Conservation (phyloP, 2,329 filamentous ascomycete genomes). For the Triangularia verruculosa region DNA sequence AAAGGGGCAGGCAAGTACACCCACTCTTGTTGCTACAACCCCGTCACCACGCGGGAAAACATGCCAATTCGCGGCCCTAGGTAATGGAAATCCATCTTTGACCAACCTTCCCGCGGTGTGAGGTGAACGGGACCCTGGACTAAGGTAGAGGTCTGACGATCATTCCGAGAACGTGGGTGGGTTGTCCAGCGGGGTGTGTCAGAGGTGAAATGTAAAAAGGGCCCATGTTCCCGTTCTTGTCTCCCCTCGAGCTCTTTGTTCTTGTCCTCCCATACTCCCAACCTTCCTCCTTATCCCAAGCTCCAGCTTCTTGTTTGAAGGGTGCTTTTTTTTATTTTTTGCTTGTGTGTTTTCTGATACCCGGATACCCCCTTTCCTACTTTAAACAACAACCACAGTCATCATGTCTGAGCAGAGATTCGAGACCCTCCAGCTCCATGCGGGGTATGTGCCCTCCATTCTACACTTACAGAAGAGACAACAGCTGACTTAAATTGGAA, state of each 20-base stretch:
- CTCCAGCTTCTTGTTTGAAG: not conserved
- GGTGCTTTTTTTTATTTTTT: constrained; percentile 7
- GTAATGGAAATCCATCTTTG: constrained; percentile 21
- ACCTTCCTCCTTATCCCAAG: not conserved
- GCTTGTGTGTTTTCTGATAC: constrained; percentile 15
- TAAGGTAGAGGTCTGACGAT: constrained; percentile 12
- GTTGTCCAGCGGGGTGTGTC: constrained; percentile 2
- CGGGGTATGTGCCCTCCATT: constrained; percentile 54
- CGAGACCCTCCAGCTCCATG: constrained; percentile 83
- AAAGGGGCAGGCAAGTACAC: constrained; percentile 15
- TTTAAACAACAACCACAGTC: not conserved
- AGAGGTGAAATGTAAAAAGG: constrained; percentile 1
- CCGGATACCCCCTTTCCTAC: constrained; percentile 5
- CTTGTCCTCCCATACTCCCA: not conserved
- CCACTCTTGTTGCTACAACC: not conserved
- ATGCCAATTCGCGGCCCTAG: constrained; percentile 11
- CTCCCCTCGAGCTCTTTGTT: constrained; percentile 8
- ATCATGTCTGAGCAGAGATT: constrained; percentile 60
- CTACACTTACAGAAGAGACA: not conserved
- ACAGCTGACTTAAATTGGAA: constrained; percentile 20
- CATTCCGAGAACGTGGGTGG: constrained; percentile 6
- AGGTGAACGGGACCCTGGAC: not conserved
- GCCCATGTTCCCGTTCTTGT: not conserved
- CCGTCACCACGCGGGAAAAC: constrained; percentile 7
- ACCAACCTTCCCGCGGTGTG: constrained; percentile 7